These are phyloP conservation scores for Pyricularia pennisetigena DNA, from an alignment of 2,329 filamentous ascomycete species.

Conservation along the genomic window DNA sequence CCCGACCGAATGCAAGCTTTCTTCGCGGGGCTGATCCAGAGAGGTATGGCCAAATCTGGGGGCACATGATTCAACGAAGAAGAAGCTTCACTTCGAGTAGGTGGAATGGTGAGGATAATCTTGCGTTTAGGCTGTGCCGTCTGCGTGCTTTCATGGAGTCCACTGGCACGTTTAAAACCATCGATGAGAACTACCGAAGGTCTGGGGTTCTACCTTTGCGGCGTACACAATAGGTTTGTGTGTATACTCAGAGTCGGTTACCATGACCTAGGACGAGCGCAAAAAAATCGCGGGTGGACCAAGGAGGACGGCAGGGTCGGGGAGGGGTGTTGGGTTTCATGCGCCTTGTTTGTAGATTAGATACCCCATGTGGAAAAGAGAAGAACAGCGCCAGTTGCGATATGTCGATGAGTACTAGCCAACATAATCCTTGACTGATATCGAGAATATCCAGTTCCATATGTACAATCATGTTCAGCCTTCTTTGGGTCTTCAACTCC, in stretches of 20 bases:
- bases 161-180: neutral
- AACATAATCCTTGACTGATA: neutral
- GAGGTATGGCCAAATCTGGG: slow-evolving; percentile 20
- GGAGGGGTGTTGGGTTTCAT: neutral
- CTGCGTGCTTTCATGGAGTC: neutral
- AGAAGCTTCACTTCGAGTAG: neutral
- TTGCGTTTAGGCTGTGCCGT: neutral
- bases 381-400: neutral
- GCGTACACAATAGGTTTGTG: neutral
- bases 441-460: too few relatives aligned
- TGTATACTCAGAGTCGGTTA: neutral
- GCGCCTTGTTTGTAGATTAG: neutral
- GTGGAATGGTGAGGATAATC: neutral
- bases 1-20: slow-evolving; percentile 50
- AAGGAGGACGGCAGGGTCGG: neutral
- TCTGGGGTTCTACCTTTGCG: neutral
- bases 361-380: neutral
- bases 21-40: slow-evolving; percentile 50
- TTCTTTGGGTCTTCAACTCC: neutral
- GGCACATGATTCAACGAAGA: neutral
- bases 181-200: neutral
- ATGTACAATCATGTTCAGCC: too few relatives aligned
- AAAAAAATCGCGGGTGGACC: neutral
- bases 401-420: neutral
- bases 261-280: neutral